Evolutionary conservation across 2,329 filamentous ascomycete genomes (phyloP).

Genomic region (Neonectria punicea): DNA sequence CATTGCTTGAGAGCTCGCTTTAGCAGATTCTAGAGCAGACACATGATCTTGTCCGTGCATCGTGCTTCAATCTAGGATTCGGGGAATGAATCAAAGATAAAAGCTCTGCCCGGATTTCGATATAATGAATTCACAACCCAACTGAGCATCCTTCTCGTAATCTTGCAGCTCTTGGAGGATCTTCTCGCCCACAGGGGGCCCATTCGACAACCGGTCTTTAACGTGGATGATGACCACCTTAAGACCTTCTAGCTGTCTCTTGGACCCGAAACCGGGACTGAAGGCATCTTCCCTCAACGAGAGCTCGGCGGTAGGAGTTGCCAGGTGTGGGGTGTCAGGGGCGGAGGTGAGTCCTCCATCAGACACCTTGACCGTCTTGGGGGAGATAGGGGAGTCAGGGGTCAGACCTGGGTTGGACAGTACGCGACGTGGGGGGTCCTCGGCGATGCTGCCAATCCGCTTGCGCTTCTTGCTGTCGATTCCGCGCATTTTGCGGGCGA

Average conservation of each 20-base stretch:
- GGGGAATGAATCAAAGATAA: constrained; percentile 52
- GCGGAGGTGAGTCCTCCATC: constrained; percentile 29
- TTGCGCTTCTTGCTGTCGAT: constrained; percentile 71
- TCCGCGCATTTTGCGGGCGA: constrained; percentile 53
- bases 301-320: constrained; percentile 61
- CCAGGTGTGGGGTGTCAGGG: constrained; percentile 54
- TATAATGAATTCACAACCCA: constrained; percentile 85
- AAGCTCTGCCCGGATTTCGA: constrained; percentile 72
- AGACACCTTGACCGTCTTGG: constrained; percentile 54
- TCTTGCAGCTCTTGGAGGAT: constrained; percentile 77
- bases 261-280: constrained; percentile 35
- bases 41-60: not conserved
- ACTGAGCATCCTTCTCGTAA: constrained; percentile 69
- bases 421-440: constrained; percentile 37
- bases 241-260: constrained; percentile 72
- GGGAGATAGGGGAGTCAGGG: constrained; percentile 62
- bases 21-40: not conserved
- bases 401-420: constrained; percentile 34
- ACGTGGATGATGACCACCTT: constrained; percentile 92
- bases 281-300: constrained; percentile 51
- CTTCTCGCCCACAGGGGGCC: constrained; percentile 67
- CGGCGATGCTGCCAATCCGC: constrained; percentile 53
- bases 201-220: constrained; percentile 86
- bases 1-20: not conserved
- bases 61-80: constrained; percentile 4